These are phyloP conservation scores for Nicotiana tomentosiformis DNA, from an alignment of 257 asterid genomes.

Conservation along the genomic window DNA sequence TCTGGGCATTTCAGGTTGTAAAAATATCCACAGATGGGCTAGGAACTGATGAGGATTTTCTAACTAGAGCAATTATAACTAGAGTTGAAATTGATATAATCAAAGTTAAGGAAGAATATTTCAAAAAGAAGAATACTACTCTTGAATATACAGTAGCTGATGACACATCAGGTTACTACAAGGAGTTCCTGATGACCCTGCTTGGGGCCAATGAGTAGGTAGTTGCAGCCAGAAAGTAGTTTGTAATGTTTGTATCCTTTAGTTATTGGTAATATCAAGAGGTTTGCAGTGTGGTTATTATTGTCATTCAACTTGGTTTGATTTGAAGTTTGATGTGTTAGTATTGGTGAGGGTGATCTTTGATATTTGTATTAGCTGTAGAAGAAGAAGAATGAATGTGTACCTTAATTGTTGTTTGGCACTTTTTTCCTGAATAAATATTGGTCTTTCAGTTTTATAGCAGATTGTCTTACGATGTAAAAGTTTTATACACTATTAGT, in stretches of 20 bases:
- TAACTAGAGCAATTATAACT: constrained; percentile 52
- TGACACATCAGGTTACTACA: constrained; percentile 80
- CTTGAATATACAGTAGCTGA: constrained; percentile 51
- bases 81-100: constrained; percentile 74
- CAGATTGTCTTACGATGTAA: neutral
- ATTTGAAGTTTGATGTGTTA: neutral
- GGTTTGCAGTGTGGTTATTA: neutral
- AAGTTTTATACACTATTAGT: neutral
- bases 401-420: neutral
- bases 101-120: constrained; percentile 52
- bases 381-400: neutral
- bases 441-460: neutral
- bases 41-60: constrained; percentile 78
- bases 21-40: constrained; percentile 50
- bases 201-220: constrained; percentile 48
- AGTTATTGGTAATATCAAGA: neutral
- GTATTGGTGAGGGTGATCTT: neutral
- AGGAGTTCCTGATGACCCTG: constrained; percentile 59
- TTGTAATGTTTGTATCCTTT: neutral
- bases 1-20: constrained; percentile 34
- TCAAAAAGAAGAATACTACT: constrained; percentile 27
- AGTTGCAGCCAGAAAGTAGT: neutral
- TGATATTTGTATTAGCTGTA: neutral
- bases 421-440: neutral
- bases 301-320: neutral